Base-by-base conservation (phyloP, 768 basidiomycete genomes). In the Macrolepiota fuliginosa region DNA sequence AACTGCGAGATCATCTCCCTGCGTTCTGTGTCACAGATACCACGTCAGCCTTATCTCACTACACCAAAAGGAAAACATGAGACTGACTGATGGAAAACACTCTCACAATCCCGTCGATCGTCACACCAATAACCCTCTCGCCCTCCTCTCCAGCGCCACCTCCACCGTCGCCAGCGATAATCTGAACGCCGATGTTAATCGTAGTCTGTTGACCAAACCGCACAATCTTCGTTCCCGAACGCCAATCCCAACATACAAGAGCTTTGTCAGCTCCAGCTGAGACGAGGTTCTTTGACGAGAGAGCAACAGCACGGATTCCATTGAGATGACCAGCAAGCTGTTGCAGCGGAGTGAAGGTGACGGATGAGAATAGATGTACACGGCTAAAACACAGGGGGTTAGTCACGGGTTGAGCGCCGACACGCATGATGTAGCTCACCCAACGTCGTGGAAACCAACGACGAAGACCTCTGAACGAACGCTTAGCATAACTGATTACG, bases 1-100 rank as follows among this genome's bases (percentile, higher is more conserved):
- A 94, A 95, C 70, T 95, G 93, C 7, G 91, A 92, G 12, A 96
- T 83, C 94, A 96, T 96, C 73, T 95, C 92, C 63, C 92, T 77
- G 35, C 88, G 83, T 56, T 76, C 80, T 82, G 56, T 9, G 56
- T 25, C 27, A 5, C 32, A 42, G 56, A 17, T 46, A 42, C 2
- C 32, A 35, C 58, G 47, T 59, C 50, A 39, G 58, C 25, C 39
- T 51, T 24, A 57, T 47, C 35, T 19, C 25, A 15, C n/a, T 46
- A 22, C 35, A 12, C 0, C 32, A 42, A 51, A 42, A 58, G 17
- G 4, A 56, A 25, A 25, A 22, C 19, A 61, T 47, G 19, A 29
- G 3, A 77, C 89, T 79, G 71, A 92, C 92, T 85, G 67, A 96
- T 96, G 1, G 92, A 94, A 73, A 95, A 96, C 19, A 93, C 91